Base-by-base conservation (phyloP, 2,329 filamentous ascomycete species). In the Cladosporium sp. region DNA sequence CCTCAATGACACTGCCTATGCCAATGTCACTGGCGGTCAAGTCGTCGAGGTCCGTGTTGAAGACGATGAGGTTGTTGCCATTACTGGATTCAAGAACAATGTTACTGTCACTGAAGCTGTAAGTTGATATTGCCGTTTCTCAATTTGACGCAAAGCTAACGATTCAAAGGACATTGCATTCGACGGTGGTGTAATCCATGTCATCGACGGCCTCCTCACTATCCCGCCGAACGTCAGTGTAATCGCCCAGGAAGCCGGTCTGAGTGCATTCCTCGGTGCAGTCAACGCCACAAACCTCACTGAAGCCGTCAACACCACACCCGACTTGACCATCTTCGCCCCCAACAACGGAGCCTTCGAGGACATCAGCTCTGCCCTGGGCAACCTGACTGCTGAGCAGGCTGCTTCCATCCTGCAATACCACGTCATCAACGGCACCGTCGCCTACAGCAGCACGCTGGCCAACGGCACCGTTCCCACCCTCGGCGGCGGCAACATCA, bases 321-420 rank as follows among this genome's bases (percentile, higher is more conserved):
- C 79, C 23, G 80, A 87, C 71, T 69, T 90, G 46, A 91, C 89
- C 64, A 80, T 91, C 67, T 90, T 91, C 68, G 87, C 84, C 0
- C 88, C 89, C 1, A 82, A 79, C 72, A 87, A 89, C 73, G 78
- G 78, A 1, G 87, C 87, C 14, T 87, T 90, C 78, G 79, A 83
- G 36, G 76, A 79, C 28, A 85, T 90, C 51, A 86, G 83, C 64
- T 85, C 81, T 58, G 78, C 82, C 2, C 72, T 87, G 13, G 73
- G 76, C 30, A 81, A 81, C 65, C 74, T 88, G 32, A 80, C 79
- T 26, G 73, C 76, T 0, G 75, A 81, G 5, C 75, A 85, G 16
- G 79, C 90, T 1, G 74, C 80, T 2, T 75, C 74, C 30, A 82
- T 91, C 59, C 80, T 91, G 36, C 77, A 81, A 28, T 91, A 91